These are phyloP conservation scores for Durusdinium trenchii DNA, from an alignment of 73 alveolate species.

Conservation along the genomic window DNA sequence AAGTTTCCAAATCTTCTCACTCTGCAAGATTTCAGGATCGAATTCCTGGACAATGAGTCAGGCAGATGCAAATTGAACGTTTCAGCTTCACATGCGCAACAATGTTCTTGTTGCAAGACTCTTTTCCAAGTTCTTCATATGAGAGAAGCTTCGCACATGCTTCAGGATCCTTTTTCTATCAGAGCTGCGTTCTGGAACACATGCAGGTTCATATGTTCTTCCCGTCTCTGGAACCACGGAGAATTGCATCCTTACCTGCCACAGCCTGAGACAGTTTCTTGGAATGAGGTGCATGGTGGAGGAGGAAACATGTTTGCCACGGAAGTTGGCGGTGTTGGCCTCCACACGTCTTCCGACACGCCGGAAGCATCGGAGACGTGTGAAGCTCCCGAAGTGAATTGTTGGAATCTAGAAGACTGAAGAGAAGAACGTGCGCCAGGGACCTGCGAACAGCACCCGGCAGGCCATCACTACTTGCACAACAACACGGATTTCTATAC, in stretches of 20 bases:
- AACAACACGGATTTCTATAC: slow-evolving; percentile 96
- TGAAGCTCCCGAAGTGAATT: neutral
- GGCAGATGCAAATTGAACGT: slow-evolving; percentile 87
- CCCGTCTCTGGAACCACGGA: slow-evolving; percentile 99
- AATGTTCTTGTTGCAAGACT: too few relatives aligned
- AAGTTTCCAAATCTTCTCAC: too few relatives aligned
- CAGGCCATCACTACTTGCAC: slow-evolving; percentile 96
- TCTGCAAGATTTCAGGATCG: slow-evolving; percentile 95
- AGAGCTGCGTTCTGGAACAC: slow-evolving; percentile 33
- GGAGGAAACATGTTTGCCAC: neutral
- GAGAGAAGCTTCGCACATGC: too few relatives aligned
- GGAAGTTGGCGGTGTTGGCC: neutral
- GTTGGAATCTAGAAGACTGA: neutral
- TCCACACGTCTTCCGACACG: too few relatives aligned
- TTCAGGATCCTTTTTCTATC: too few relatives aligned
- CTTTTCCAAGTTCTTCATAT: too few relatives aligned
- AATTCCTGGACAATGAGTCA: slow-evolving; percentile 98
- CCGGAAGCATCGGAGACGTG: neutral
- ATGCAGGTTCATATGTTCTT: slow-evolving; percentile 96
- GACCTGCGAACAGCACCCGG: too few relatives aligned
- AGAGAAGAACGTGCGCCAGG: neutral
- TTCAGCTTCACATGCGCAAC: too few relatives aligned
- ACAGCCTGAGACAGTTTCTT: neutral
- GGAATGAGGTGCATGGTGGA: neutral
- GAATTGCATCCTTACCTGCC: slow-evolving; percentile 98